Base-by-base conservation (phyloP, 2,329 filamentous ascomycete genomes). In the Fusarium austroafricanum region DNA sequence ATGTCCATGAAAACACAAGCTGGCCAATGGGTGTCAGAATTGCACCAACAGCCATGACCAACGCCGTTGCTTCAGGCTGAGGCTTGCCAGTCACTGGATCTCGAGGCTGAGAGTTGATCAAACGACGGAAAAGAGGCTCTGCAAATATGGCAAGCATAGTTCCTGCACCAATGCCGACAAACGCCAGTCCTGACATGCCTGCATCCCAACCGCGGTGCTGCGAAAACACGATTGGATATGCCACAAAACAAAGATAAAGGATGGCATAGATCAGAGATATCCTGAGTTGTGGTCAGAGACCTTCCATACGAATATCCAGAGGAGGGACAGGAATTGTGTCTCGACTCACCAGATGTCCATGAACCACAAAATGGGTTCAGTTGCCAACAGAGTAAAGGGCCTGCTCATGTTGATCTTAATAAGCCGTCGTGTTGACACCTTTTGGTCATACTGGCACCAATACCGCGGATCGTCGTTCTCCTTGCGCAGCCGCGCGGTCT, bases 1-100 rank as follows among this genome's bases (percentile, higher is more conserved):
- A 94, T 0, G 94, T 97, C 93, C 93, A 97, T 0, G 92, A 89
- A 75, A 97, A 97, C 77, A 90, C 91, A 23, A 97, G 86, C 78
- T 97, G 90, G 17, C 94, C 94, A 5, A 92, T 77, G 0, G 93
- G 91, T 0, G 92, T 89, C 2, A 93, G 81, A 2, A 96, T 76
- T 0, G 92, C 88, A 5, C 91, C 92, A 26, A 97, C 87, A 70
- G 90, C 92, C 73, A 97, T 91, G 57, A 96, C 86, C 40, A 89
- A 87, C 6, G 95, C 92, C 68, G 92, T 93, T 2, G 93, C 90
- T 79, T 97, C 94, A 0, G 94, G 94, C 0, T 87, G 84, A 0
- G 88, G 85, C 37, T 88, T 89, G 12, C 92, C 92, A 0, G 93
- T 97, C 49, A 85, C 85, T 0, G 92, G 90, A 72, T 97, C 92